Percentiles rank a stretch among this genome's conserved stretches.
phyloP scores from a whole-genome alignment of 2,329 filamentous ascomycete species.

The Pseudohalonectria lignicola region DNA sequence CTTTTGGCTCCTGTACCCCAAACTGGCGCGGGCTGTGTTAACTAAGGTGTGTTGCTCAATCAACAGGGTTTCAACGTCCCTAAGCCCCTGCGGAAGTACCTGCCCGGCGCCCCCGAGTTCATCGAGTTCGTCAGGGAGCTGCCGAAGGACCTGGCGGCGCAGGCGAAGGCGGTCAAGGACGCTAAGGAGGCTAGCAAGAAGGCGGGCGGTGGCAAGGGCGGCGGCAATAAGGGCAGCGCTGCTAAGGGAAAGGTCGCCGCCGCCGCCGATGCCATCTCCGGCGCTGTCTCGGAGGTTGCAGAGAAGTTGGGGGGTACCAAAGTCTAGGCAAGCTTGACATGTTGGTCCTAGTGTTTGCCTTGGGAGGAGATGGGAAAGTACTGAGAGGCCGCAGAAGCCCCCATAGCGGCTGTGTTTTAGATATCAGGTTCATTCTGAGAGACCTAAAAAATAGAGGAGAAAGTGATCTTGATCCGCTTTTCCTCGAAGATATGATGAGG shows the following conservation, averaged over 20 bases:
- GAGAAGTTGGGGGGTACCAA: slow-evolving; percentile 16
- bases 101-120: slow-evolving; percentile 82
- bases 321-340: slow-evolving; percentile 8
- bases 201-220: slow-evolving; percentile 3
- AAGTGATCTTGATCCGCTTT: too few relatives aligned
- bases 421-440: too few relatives aligned
- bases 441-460: too few relatives aligned
- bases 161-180: slow-evolving; percentile 27
- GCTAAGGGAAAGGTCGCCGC: slow-evolving; percentile 13
- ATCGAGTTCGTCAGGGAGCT: slow-evolving; percentile 80
- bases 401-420: too few relatives aligned
- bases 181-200: slow-evolving; percentile 8
- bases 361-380: slow-evolving; percentile 2
- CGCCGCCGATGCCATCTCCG: slow-evolving; percentile 7
- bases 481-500: too few relatives aligned
- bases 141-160: slow-evolving; percentile 52
- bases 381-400: too few relatives aligned
- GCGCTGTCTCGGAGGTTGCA: slow-evolving; percentile 12
- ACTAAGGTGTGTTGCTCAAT: neutral
- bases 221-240: slow-evolving; percentile 6
- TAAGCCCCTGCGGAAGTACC: slow-evolving; percentile 76
- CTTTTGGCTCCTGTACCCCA: too few relatives aligned
- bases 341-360: neutral
- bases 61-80: slow-evolving; percentile 64
- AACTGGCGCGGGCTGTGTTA: too few relatives aligned